These are phyloP conservation scores for Erythrobasidium yunnanense DNA, from an alignment of 768 basidiomycete genomes.

Conservation along the genomic window DNA sequence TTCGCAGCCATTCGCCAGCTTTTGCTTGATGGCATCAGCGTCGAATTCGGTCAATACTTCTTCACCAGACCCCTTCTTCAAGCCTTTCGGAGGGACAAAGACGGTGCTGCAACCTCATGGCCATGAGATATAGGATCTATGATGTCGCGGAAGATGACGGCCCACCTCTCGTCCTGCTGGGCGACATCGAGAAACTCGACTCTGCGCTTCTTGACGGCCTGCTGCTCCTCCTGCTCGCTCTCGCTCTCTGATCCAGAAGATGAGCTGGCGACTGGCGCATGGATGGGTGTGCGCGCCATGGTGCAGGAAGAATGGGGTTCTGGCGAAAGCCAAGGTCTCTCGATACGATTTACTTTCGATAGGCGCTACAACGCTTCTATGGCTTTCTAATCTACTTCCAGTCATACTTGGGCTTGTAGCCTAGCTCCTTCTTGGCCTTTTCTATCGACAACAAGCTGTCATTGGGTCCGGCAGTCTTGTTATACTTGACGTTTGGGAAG, in stretches of 20 bases:
- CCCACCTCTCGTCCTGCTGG: too few relatives aligned
- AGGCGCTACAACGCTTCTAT: too few relatives aligned
- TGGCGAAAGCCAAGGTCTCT: too few relatives aligned
- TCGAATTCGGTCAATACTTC: conserved; percentile 16
- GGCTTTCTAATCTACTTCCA: conserved; percentile 23
- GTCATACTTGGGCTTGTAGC: conserved; percentile 32
- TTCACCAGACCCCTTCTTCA: conserved; percentile 12
- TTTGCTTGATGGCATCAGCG: conserved; percentile 1
- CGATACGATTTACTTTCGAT: too few relatives aligned
- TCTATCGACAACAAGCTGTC: conserved; percentile 33
- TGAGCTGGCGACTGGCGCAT: too few relatives aligned
- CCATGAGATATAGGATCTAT: too few relatives aligned
- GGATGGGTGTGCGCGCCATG: too few relatives aligned
- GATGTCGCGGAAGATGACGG: too few relatives aligned
- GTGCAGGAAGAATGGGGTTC: too few relatives aligned
- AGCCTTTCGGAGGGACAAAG: background rate
- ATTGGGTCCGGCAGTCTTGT: conserved; percentile 21
- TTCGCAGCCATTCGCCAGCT: conserved; percentile 14
- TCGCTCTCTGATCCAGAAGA: too few relatives aligned
- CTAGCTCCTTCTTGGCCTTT: conserved; percentile 36
- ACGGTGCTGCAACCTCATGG: background rate
- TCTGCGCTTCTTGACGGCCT: conserved; percentile 3
- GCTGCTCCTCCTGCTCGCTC: conserved; percentile 12
- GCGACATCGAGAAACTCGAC: conserved; percentile 4
- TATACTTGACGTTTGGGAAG: conserved; percentile 32